Evolutionary conservation across 108 stramenopile species (phyloP), one percentile per base, ranked within the genome.

Genomic region (Chaetoceros tenuissimus): DNA sequence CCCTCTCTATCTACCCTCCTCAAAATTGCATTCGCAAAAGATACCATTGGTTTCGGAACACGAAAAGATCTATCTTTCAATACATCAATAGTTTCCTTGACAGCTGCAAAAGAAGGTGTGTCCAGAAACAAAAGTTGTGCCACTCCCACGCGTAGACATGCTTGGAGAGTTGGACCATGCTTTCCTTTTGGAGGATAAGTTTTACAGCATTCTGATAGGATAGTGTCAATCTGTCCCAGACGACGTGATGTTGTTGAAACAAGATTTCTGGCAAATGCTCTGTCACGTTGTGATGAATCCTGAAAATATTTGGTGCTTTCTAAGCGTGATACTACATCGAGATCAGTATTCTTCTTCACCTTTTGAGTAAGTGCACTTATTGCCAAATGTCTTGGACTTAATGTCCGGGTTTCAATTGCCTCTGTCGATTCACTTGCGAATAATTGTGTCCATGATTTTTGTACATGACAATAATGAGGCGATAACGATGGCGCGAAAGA

Each of bases 11-110:
- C 71, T 3, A 92, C 48, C 16, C 74, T 64, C 43, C 90, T 68
- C 10, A 92, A 60, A 0, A 88, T 72, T 19, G 84, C 90, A 73
- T 92, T 92, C 0, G 75, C 86, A 77, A 84, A 84, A n/a, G 73
- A 81, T 26, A 84, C 81, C 59, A 80, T 77, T 22, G 80, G 50
- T 57, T 86, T 71, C 22, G 75, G 75, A 29, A 69, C 71, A 43
- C 60, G 62, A 5, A 23, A 25, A 13, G 34, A 40, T 40, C 13
- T 40, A 40, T 40, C 34, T 40, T 40, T 40, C 30, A 85, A 51
- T 7, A 87, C 79, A 46, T 92, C 71, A 20, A 92, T 86, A 1
- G 85, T 92, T 63, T 87, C 82, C 46, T 76, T 68, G 24, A 81
- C 67, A 10, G 84, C 90, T 2, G 86, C 90, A 61, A 77, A 71